These are phyloP conservation scores for Alternaria gansuensis DNA, from an alignment of 2,329 filamentous ascomycete genomes.

Conservation along the genomic window DNA sequence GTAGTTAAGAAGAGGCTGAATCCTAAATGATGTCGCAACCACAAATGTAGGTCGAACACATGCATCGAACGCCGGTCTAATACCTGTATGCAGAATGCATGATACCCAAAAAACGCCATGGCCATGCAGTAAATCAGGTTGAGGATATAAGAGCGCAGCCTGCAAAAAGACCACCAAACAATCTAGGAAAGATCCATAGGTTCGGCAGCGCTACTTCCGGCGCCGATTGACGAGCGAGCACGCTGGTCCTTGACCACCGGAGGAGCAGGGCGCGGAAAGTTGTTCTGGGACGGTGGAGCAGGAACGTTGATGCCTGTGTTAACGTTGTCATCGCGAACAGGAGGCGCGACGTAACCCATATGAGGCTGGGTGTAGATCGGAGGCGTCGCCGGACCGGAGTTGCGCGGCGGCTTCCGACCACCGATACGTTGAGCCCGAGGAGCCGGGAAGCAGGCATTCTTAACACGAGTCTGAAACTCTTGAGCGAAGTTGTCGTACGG, in stretches of 20 bases:
- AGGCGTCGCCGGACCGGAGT: conserved; percentile 32
- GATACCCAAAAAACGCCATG: conserved; percentile 13
- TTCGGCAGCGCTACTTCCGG: conserved; percentile 7
- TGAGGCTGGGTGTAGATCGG: conserved; percentile 27
- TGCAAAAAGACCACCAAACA: too few relatives aligned
- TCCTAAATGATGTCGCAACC: neutral
- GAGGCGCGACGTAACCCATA: conserved; percentile 35
- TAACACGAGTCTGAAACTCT: conserved; percentile 50
- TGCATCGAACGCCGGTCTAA: conserved; percentile 13
- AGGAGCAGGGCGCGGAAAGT: conserved; percentile 19
- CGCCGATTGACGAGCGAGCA: conserved; percentile 18
- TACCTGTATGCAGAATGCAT: neutral
- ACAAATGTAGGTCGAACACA: neutral
- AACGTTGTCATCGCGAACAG: conserved; percentile 24
- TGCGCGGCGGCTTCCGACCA: conserved; percentile 31
- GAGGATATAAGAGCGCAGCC: neutral
- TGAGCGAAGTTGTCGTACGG: conserved; percentile 48
- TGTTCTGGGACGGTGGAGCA: conserved; percentile 24
- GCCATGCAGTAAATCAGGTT: conserved; percentile 14
- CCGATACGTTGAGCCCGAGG: conserved; percentile 36
- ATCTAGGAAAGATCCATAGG: conserved; percentile 24
- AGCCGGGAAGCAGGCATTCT: conserved; percentile 45
- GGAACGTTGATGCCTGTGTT: conserved; percentile 37
- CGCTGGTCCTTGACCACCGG: conserved; percentile 16
- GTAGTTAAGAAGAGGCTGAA: neutral